Conservation (phyloP, 768 basidiomycete species). For the Amylocystis lapponica region DNA sequence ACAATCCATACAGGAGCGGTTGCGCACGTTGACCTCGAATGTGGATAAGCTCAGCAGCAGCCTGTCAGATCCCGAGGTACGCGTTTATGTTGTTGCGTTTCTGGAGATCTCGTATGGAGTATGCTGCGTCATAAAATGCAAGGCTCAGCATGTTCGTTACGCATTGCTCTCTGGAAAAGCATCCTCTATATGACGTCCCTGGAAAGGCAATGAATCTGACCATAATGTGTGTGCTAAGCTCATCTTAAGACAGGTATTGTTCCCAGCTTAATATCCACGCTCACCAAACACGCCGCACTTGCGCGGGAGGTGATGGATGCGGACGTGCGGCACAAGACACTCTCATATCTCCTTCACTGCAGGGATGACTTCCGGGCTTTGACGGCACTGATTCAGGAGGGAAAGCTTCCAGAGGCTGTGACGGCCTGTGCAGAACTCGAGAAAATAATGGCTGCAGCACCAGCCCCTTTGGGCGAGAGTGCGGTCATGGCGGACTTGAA, state of each 20-base stretch:
- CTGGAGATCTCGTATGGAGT: too few relatives aligned
- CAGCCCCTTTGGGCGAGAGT: conserved; percentile 45
- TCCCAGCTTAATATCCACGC: conserved; percentile 46
- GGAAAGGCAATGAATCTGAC: not conserved
- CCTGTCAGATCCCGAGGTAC: conserved; percentile 59
- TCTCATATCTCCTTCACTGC: conserved; percentile 53
- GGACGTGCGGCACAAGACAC: conserved; percentile 39
- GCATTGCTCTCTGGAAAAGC: too few relatives aligned
- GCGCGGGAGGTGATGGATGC: conserved; percentile 60
- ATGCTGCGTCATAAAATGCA: not conserved
- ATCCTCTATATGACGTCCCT: not conserved
- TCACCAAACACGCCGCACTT: conserved; percentile 56
- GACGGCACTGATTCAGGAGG: conserved; percentile 42
- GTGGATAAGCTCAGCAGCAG: conserved; percentile 45
- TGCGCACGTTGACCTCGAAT: conserved; percentile 43
- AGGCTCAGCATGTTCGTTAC: too few relatives aligned
- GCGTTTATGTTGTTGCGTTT: too few relatives aligned
- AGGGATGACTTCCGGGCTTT: conserved; percentile 41
- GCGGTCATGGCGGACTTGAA: conserved; percentile 50
- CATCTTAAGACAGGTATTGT: conserved; percentile 58
- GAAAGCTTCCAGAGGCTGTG: conserved; percentile 62
- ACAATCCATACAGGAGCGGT: conserved; percentile 56
- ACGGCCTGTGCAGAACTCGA: conserved; percentile 38
- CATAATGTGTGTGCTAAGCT: not conserved
- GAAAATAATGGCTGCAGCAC: conserved; percentile 39